Conservation (phyloP, 768 basidiomycete genomes). For the Neoboletus magnificus region DNA sequence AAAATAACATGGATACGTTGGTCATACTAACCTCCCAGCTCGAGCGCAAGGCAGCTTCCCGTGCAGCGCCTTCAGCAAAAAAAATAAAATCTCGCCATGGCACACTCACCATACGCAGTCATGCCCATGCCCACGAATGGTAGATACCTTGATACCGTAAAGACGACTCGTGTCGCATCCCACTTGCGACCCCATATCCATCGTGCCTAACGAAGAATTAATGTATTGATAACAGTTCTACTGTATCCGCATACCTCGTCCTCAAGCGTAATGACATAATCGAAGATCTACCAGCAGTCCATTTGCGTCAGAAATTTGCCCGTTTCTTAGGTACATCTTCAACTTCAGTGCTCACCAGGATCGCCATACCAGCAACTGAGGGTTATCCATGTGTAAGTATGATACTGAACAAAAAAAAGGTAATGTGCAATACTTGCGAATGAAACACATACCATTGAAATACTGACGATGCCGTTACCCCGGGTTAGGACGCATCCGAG, state of each 20-base stretch:
- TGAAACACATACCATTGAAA: constrained; percentile 8
- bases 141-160: constrained; percentile 20
- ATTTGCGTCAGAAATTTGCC: not conserved
- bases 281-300: constrained; percentile 2
- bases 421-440: not conserved
- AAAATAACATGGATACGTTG: not conserved
- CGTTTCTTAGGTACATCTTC: not conserved
- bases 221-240: too few species aligned
- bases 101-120: constrained; percentile 11
- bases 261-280: constrained; percentile 10
- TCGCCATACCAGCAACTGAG: constrained; percentile 15
- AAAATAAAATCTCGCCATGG: too few species aligned
- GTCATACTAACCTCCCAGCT: constrained; percentile 8
- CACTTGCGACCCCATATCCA: constrained; percentile 21
- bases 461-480: constrained; percentile 1
- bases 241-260: constrained; percentile 2
- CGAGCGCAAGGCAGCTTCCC: constrained; percentile 4
- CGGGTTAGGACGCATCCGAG: not conserved
- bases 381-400: not conserved
- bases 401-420: not conserved
- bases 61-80: not conserved
- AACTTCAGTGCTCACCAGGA: constrained; percentile 21
- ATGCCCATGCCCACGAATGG: constrained; percentile 13
- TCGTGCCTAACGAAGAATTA: constrained; percentile 8
- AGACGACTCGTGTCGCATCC: constrained; percentile 11